Evolutionary conservation across 306 rosid species (phyloP), one percentile per base, ranked within the genome.

Genomic region (Adenanthera pavonina): DNA sequence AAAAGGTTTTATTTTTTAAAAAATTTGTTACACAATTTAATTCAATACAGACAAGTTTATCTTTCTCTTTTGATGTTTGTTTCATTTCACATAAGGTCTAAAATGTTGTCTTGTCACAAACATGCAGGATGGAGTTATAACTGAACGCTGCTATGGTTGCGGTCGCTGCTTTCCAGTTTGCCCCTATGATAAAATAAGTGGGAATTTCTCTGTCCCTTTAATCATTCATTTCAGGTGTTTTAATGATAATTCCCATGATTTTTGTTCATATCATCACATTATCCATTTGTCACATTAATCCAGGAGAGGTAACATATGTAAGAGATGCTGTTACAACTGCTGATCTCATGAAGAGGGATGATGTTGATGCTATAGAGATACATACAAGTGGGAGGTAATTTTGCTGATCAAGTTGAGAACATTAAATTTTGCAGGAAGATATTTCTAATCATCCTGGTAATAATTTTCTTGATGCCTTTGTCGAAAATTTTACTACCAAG

Each of bases 81-180:
- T 44, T 57, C 0, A 8, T 34, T 49, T 64, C 34, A 13, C 36
- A 47, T 12, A 62, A 34, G 35, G 25, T 35, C 25, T 75, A 10
- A 68, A 44, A 83, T 38, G 41, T 64, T 71, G 69, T 54, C 78
- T 64, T 75, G 68, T 44, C 52, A 79, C 43, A 46, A 77, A 25
- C 34, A 16, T 87, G 81, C 92, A 92, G 97, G 94, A 84, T 1
- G 98, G 98, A 83, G 97, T 94, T 84, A 86, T 91, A 77, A 88
- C 95, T 0, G 98, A 94, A 57, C 97, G 98, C 47, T 94, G 98
- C 75, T 94, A 94, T 82, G 98, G 98, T 36, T 94, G 98, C 75
- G 97, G 98, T 36, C 97, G 97, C 43, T 94, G 98, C 89, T 83
- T 88, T 80, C 98, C 98, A n/a, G 86, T 92, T 75, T 94, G 98